Evolutionary conservation across 2,329 filamentous ascomycete species (phyloP).

Genomic region (Aphanocladium album): DNA sequence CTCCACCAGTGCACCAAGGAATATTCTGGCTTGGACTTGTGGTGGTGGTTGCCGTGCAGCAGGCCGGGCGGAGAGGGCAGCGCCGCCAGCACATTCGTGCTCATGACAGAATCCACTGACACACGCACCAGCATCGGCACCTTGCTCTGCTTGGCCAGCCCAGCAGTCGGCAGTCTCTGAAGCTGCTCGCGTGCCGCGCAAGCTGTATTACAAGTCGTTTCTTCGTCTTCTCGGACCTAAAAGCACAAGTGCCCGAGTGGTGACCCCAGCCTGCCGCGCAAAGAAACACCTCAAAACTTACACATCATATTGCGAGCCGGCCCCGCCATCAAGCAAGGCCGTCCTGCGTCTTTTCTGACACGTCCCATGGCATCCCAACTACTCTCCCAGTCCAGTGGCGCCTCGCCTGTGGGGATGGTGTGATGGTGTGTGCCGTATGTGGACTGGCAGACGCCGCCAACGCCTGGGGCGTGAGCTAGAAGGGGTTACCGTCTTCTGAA

Average conservation of each 20-base stretch:
- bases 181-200: slow-evolving; percentile 8
- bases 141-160: neutral
- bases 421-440: neutral
- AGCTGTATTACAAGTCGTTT: neutral
- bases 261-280: neutral
- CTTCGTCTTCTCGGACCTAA: neutral
- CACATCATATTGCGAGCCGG: slow-evolving; percentile 6
- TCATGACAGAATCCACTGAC: neutral
- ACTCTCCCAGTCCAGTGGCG: neutral
- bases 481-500: neutral
- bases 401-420: slow-evolving; percentile 5
- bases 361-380: neutral
- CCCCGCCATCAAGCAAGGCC: neutral
- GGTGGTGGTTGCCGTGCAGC: neutral
- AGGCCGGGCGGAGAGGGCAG: neutral
- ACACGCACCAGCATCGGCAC: neutral
- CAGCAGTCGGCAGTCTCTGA: neutral
- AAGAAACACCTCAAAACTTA: slow-evolving; percentile 7
- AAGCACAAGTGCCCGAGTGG: neutral
- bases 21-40: neutral
- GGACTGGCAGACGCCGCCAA: neutral
- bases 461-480: neutral
- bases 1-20: neutral
- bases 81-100: neutral
- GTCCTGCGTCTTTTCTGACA: slow-evolving; percentile 1